phyloP scores from a whole-genome alignment of 768 basidiomycete species.

The Mycena polygramma region DNA sequence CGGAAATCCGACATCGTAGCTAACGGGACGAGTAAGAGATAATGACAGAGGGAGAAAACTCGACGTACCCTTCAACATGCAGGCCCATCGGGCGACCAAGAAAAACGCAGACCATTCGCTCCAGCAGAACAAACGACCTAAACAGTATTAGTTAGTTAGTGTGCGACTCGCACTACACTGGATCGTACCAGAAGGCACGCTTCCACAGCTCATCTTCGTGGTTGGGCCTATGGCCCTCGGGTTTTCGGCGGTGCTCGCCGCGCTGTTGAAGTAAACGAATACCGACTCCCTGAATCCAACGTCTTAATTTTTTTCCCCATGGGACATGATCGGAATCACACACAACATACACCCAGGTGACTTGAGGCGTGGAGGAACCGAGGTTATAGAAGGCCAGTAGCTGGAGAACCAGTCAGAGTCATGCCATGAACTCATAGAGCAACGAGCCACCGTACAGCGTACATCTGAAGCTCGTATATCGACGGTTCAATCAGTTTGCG shows the following conservation, averaged over 20 bases:
- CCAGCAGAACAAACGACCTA: constrained; percentile 50
- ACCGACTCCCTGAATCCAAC: constrained; percentile 49
- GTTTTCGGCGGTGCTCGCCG: constrained; percentile 60
- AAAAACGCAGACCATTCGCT: constrained; percentile 47
- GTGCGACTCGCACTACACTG: neutral
- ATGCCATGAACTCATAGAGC: neutral
- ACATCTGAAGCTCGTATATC: constrained; percentile 58
- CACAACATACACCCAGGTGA: constrained; percentile 51
- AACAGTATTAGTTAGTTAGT: neutral
- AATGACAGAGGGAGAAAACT: no score
- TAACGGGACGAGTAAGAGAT: no score
- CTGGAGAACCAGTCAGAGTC: constrained; percentile 36
- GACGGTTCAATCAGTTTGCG: constrained; percentile 58
- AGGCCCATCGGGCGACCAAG: constrained; percentile 68
- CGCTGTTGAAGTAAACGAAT: constrained; percentile 67
- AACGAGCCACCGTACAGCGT: constrained; percentile 47
- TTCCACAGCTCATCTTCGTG: constrained; percentile 66
- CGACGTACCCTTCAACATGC: constrained; percentile 59
- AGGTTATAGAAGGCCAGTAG: constrained; percentile 52
- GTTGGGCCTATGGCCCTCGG: constrained; percentile 41
- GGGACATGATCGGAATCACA: neutral
- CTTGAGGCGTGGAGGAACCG: constrained; percentile 56
- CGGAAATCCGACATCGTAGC: constrained; percentile 64
- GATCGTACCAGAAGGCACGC: constrained; percentile 54
- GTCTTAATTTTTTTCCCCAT: neutral